Evolutionary conservation across 129 eudicot genomes (phyloP), one percentile per base, ranked within the genome.

Genomic region (Helianthus annuus): DNA sequence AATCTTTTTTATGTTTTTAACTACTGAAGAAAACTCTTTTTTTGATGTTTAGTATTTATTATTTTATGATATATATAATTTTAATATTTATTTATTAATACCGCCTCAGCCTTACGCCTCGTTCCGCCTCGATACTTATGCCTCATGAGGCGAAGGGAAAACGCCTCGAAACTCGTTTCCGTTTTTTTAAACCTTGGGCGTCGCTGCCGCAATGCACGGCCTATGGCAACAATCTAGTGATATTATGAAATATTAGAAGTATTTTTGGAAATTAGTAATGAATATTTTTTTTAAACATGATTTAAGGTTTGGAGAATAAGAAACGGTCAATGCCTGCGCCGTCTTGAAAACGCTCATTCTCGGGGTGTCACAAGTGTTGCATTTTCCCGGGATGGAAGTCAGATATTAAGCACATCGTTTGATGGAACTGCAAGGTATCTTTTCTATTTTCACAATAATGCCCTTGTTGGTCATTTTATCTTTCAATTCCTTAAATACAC

Each of bases 311-410:
- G 99, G 99, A 89, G 97, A 63, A 86, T 94, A 69, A 86, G 99
- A 72, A 94, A 91, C 60, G 99, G 97, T 49, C 99, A 94, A 71
- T 94, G 99, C 78, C 68, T 94, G 84, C 97, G 96, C 49, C 99
- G 94, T 48, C 94, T 94, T 58, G 97, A 94, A 72, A 87, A 88
- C 46, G 99, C 99, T 61, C 99, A 94, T 84, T 84, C 93, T 78
- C 87, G 81, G 75, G 96, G 97, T 77, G 96, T 94, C 73, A 94
- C 99, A 16, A 88, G 99, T 80, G 87, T 94, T 68, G 70, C 76
- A 65, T 95, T 94, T 74, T 90, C 99, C 15, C 89, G 97, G 10
- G 99, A 94, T 81, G 97, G 99, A 73, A 90, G 80, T 77, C 97
- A 94, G 82, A 80, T 94, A 70, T 75, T 94, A 65, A 94, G 99